Evolutionary conservation across 441 rosid genomes (phyloP), one percentile per base, ranked within the genome.

Genomic region (Eruca vesicaria): DNA sequence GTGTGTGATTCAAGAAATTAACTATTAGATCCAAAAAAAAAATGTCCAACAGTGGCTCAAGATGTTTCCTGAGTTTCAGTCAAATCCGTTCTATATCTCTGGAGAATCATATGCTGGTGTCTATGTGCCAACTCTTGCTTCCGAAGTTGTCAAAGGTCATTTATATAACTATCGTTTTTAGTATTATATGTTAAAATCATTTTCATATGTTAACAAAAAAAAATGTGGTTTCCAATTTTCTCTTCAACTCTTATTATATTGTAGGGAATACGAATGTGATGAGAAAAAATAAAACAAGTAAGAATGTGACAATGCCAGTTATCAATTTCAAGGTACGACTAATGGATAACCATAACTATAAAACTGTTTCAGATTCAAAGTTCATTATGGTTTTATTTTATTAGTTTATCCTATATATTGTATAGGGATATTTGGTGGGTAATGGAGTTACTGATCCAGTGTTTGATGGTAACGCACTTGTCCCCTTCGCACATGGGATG

Each of bases 11-110:
- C 20, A 62, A 15, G 60, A 58, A 6, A 48, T n/a, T 45, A 58
- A 43, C 33, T 55, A 55, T 77, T 16, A 50, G 58, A 71, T 61
- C n/a, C n/a, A n/a, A n/a, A n/a, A n/a, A n/a, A n/a, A n/a, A n/a
- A n/a, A n/a, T n/a, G n/a, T n/a, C n/a, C n/a, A n/a, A n/a, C n/a
- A 94, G 98, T 94, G 99, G 98, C 89, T 95, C 80, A 80, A 86
- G 78, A 85, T 82, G 62, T 94, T 86, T 80, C 86, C 91, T 0
- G 93, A 94, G 81, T 92, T 90, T 80, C 93, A 86, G 35, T 65
- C 91, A 62, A 94, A 94, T 80, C 93, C 91, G 2, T 89, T 94
- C 68, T 94, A 77, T 74, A 78, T 94, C 66, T 74, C 98, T n/a
- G 98, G 99, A 78, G 98, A 92, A 87, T 90, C 98, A 2, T 95